Conservation (phyloP, 23 red algal genomes). For the Porphyridium purpureum region DNA sequence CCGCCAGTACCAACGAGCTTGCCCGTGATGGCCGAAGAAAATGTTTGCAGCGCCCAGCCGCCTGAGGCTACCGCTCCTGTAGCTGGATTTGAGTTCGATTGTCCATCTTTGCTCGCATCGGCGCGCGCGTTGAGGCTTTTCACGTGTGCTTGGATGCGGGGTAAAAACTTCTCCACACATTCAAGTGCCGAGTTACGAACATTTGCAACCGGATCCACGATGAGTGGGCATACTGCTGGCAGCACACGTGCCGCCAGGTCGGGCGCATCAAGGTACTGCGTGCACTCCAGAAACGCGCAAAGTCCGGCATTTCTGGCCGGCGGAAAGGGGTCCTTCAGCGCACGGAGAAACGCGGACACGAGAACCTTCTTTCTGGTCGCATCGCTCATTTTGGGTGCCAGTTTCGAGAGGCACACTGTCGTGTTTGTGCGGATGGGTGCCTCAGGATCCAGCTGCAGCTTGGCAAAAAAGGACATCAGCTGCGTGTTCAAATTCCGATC, state of each 20-base stretch:
- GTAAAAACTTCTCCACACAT: no score
- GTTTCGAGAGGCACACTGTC: conserved; percentile 86
- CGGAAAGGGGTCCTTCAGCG: conserved; percentile 84
- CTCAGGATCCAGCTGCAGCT: conserved; percentile 75
- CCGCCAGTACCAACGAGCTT: no score
- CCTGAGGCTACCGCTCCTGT: no score
- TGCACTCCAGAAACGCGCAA: conserved; percentile 41
- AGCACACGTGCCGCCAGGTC: conserved; percentile 56
- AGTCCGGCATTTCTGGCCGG: conserved; percentile 68
- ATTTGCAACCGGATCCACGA: conserved; percentile 38
- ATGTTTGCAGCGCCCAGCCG: no score
- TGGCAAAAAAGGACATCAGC: conserved; percentile 84
- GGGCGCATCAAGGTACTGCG: no score
- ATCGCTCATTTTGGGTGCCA: conserved; percentile 29
- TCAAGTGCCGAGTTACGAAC: conserved; percentile 42
- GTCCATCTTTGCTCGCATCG: no score
- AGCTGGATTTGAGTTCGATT: no score
- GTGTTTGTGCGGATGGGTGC: conserved; percentile 96
- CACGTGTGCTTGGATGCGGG: no score
- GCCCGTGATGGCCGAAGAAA: no score
- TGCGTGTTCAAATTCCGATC: conserved; percentile 77
- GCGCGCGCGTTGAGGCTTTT: no score
- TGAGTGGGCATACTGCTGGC: conserved; percentile 23
- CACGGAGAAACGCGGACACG: conserved; percentile 71
- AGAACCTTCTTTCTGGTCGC: conserved; percentile 78